Conservation (phyloP, 768 basidiomycete species). For the Mrakia blollopis region DNA sequence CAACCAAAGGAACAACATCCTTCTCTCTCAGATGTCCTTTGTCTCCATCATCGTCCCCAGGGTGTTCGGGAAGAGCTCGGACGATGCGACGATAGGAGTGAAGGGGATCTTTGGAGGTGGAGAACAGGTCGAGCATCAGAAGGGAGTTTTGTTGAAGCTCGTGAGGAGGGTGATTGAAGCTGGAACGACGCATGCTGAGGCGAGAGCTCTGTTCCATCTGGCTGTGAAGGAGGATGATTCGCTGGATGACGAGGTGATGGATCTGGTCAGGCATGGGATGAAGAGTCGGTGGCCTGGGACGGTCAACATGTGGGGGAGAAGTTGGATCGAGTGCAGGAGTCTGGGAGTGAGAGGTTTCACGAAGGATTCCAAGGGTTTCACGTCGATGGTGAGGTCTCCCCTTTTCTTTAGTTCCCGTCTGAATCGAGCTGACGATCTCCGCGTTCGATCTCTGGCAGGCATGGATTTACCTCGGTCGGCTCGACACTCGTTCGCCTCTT, state of each 20-base stretch:
- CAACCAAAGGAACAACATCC: constrained; percentile 22
- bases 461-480: constrained; percentile 53
- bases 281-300: constrained; percentile 74
- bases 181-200: constrained; percentile 62
- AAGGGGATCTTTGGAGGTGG: constrained; percentile 54
- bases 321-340: constrained; percentile 53
- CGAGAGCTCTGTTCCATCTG: constrained; percentile 59
- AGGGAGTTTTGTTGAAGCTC: constrained; percentile 55
- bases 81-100: constrained; percentile 59
- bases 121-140: constrained; percentile 23
- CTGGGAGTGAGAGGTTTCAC: constrained; percentile 56
- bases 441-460: constrained; percentile 40
- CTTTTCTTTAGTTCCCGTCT: constrained; percentile 7
- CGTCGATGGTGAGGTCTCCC: constrained; percentile 55
- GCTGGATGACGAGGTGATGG: constrained; percentile 49
- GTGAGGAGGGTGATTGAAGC: constrained; percentile 67
- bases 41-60: constrained; percentile 19
- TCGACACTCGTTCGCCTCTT: constrained; percentile 41
- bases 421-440: not conserved
- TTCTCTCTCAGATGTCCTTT: constrained; percentile 24
- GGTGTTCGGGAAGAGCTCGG: constrained; percentile 55
- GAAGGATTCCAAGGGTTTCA: constrained; percentile 54
- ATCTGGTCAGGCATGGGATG: constrained; percentile 64
- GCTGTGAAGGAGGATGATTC: constrained; percentile 23
- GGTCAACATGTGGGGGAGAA: constrained; percentile 60